Conservation (phyloP, 176 grass and related monocot species). For the Eragrostis curvula region DNA sequence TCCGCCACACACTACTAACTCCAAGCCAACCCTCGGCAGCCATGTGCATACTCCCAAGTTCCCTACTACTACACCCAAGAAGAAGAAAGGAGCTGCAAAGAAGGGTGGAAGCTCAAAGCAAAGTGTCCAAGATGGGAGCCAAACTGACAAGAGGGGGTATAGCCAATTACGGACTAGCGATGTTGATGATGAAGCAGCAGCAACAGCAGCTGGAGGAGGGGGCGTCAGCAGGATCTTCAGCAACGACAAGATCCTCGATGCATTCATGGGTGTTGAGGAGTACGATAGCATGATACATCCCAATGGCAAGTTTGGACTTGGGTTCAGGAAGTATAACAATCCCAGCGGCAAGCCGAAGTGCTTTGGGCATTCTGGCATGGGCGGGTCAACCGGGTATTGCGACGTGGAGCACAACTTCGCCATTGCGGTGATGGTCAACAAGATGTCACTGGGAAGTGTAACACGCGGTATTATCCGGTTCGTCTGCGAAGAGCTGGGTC, state of each 20-base stretch:
- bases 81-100: constrained; percentile 54
- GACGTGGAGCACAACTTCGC: constrained; percentile 72
- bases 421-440: constrained; percentile 92
- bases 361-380: constrained; percentile 91
- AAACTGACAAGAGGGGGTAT: constrained; percentile 43
- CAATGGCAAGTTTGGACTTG: constrained; percentile 79
- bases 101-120: neutral
- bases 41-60: constrained; percentile 69
- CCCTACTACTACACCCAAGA: constrained; percentile 38
- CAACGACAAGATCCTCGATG: constrained; percentile 52
- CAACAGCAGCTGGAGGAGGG: neutral
- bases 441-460: constrained; percentile 74
- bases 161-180: constrained; percentile 43
- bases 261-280: constrained; percentile 69
- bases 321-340: constrained; percentile 73
- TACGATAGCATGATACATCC: constrained; percentile 59
- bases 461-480: constrained; percentile 73
- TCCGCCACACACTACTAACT: constrained; percentile 60
- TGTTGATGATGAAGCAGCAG: constrained; percentile 7
- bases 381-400: constrained; percentile 82
- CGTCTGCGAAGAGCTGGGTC: constrained; percentile 72
- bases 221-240: constrained; percentile 47
- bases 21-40: constrained; percentile 66
- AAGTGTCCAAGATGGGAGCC: neutral
- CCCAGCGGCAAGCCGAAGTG: constrained; percentile 28